These are phyloP conservation scores for Mangifera indica DNA, from an alignment of 345 rosid species.

Conservation along the genomic window DNA sequence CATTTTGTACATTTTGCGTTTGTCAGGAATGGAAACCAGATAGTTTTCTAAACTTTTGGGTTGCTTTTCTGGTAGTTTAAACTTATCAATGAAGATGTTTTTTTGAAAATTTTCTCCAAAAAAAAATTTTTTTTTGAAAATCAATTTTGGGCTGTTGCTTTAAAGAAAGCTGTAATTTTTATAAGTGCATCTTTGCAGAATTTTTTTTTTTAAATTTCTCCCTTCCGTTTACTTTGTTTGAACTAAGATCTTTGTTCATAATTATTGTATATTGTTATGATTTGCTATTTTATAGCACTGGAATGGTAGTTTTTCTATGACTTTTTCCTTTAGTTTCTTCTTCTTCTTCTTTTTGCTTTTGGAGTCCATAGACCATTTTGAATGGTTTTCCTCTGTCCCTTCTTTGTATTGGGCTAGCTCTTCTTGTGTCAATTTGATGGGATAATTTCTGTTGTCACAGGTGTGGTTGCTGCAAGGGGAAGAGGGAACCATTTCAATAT, in stretches of 20 bases:
- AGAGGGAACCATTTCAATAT: conserved; percentile 57
- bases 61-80: not conserved
- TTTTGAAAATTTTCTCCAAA: too few species aligned
- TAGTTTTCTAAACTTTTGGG: not conserved
- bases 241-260: not conserved
- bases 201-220: not conserved
- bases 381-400: conserved; percentile 13
- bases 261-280: not conserved
- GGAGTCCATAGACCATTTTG: conserved; percentile 9
- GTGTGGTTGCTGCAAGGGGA: conserved; percentile 58
- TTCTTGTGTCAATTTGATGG: conserved; percentile 64
- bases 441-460: conserved; percentile 62
- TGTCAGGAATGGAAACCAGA: not conserved
- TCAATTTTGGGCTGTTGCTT: not conserved
- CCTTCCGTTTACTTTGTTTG: not conserved
- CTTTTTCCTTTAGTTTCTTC: not conserved
- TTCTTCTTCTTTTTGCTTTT: not conserved
- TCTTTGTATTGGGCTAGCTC: conserved; percentile 19
- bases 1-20: not conserved
- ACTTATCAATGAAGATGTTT: not conserved
- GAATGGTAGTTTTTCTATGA: not conserved
- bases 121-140: not conserved
- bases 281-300: not conserved
- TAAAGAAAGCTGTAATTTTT: not conserved
- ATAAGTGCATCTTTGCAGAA: not conserved